A percentile compares a stretch with the other conserved stretches of the same genome.
phyloP scores from a whole-genome alignment of 352 stramenopile genomes.

The Elongisporangium undulatum region DNA sequence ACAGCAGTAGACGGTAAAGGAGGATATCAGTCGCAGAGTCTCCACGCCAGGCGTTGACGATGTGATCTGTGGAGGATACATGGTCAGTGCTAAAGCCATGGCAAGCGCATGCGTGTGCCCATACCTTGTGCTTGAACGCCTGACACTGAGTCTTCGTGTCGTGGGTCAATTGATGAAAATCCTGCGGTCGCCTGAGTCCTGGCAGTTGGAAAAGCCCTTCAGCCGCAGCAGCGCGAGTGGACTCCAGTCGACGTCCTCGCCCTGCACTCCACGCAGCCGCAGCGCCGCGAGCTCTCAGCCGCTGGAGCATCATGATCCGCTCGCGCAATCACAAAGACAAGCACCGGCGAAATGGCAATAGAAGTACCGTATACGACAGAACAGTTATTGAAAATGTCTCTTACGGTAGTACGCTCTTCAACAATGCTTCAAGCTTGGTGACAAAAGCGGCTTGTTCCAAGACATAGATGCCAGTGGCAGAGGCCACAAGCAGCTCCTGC shows the following conservation, averaged over 20 bases:
- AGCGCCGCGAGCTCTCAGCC: conserved; percentile 10
- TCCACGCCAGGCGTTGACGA: conserved; percentile 45
- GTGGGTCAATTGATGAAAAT: conserved; percentile 56
- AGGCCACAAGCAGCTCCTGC: conserved; percentile 54
- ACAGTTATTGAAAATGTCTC: background rate
- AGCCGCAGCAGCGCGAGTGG: conserved; percentile 1
- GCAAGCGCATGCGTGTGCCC: background rate
- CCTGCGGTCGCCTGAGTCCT: conserved; percentile 43
- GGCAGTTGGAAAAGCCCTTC: conserved; percentile 71
- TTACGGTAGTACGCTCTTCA: conserved; percentile 4
- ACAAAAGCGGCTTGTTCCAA: conserved; percentile 45
- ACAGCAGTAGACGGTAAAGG: conserved; percentile 4
- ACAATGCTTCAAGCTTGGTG: conserved; percentile 14
- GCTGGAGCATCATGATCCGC: conserved; percentile 17
- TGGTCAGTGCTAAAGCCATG: background rate
- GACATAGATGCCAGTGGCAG: conserved; percentile 65
- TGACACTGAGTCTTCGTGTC: conserved; percentile 55
- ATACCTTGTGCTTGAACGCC: conserved; percentile 53
- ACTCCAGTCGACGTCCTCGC: conserved; percentile 6
- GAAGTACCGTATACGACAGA: background rate
- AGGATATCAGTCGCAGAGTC: conserved; percentile 63
- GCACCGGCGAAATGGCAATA: background rate
- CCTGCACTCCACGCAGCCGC: conserved; percentile 7
- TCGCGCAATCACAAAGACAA: background rate
- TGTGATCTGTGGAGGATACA: conserved; percentile 25